These are phyloP conservation scores for Epichloe aotearoae DNA, from an alignment of 2,329 filamentous ascomycete species.

Conservation along the genomic window DNA sequence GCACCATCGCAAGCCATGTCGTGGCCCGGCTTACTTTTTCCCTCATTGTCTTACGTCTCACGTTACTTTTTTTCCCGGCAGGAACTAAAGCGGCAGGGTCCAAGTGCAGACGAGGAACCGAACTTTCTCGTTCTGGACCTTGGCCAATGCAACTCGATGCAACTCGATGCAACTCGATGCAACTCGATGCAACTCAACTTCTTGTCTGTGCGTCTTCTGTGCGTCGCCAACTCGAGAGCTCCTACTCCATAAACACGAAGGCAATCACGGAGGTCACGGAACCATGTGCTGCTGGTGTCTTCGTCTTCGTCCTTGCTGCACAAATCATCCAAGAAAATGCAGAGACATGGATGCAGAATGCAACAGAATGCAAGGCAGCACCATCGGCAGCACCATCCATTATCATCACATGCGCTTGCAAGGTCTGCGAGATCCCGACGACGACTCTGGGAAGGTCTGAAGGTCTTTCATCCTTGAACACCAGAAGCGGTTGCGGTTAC, in stretches of 20 bases:
- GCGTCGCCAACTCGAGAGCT: background rate
- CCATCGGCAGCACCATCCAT: too few relatives aligned
- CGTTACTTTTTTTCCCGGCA: background rate
- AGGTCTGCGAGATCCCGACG: background rate
- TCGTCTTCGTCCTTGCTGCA: too few relatives aligned
- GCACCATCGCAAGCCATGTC: too few relatives aligned
- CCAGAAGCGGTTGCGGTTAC: background rate
- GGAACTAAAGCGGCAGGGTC: background rate
- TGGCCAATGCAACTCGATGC: background rate
- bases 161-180: too few relatives aligned
- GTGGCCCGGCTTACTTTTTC: background rate
- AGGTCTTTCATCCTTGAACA: background rate
- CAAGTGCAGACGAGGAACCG: too few relatives aligned
- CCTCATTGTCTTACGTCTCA: background rate
- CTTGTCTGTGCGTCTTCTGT: background rate
- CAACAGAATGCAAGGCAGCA: too few relatives aligned
- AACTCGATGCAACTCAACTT: background rate
- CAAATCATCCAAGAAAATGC: background rate
- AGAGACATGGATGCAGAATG: background rate
- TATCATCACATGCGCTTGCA: background rate
- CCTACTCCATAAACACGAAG: background rate
- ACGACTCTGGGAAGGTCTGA: too few relatives aligned
- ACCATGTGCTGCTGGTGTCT: too few relatives aligned
- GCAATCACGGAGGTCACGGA: too few relatives aligned
- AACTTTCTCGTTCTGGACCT: too few relatives aligned